Evolutionary conservation across 78 protist species (phyloP).

Genomic region (Tieghemostelium lacteum): DNA sequence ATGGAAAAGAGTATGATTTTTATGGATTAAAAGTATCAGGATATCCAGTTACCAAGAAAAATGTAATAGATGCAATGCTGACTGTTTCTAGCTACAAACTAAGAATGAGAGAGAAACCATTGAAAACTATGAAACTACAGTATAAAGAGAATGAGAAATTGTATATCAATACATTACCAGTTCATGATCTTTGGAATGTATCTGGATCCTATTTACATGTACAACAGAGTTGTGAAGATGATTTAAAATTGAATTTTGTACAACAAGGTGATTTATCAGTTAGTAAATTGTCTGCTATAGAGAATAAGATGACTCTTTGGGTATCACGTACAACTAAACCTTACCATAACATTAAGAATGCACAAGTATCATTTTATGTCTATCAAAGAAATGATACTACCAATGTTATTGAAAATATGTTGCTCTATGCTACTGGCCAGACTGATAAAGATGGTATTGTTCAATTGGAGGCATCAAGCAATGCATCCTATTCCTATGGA

Average conservation of each 20-base stretch:
- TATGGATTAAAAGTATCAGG: not conserved
- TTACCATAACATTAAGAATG: slow-evolving; percentile 29
- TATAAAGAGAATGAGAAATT: too few relatives aligned
- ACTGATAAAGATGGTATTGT: not conserved
- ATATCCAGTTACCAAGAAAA: slow-evolving; percentile 16
- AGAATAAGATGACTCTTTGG: slow-evolving; percentile 8
- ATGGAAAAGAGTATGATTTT: not conserved
- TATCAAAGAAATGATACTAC: not conserved
- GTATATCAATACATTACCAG: not conserved
- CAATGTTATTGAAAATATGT: not conserved
- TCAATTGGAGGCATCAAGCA: not conserved
- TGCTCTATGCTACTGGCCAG: not conserved
- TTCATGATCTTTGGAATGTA: slow-evolving; percentile 8
- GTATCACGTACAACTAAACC: not conserved
- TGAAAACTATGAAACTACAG: not conserved
- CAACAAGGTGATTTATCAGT: slow-evolving; percentile 13
- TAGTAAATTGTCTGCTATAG: not conserved
- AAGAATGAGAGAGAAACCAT: not conserved
- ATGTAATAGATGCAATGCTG: not conserved
- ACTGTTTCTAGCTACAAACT: not conserved
- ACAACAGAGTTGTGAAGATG: not conserved
- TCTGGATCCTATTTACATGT: slow-evolving; percentile 11
- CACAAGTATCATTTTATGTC: not conserved
- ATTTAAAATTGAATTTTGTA: not conserved
- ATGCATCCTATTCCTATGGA: not conserved